Percentiles rank a stretch among this genome's conserved stretches.
Conservation (phyloP, 1,284 basidiomycete species). For the Cryptococcus amylolentus region DNA sequence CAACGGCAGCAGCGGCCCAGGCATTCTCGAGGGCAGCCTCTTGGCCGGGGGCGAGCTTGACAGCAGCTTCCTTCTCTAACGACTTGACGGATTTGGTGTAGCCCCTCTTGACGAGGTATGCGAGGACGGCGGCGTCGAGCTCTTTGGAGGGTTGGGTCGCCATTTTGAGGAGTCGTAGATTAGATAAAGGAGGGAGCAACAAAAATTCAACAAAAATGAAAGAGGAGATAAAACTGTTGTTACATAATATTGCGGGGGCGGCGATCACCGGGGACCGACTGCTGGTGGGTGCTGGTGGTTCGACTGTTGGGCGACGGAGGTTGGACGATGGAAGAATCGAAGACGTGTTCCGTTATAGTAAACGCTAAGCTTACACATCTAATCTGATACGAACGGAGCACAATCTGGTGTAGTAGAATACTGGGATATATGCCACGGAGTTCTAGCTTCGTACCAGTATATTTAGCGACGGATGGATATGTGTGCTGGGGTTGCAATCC, state of each 20-base stretch:
- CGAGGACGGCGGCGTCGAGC: conserved; percentile 46
- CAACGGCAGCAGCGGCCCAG: conserved; percentile 21
- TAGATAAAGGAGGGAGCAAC: conserved; percentile 6
- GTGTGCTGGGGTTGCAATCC: too few relatives aligned
- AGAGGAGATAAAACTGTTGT: neutral
- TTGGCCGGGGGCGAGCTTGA: conserved; percentile 15
- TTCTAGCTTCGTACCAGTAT: too few relatives aligned
- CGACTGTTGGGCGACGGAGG: too few relatives aligned
- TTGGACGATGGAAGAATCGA: too few relatives aligned
- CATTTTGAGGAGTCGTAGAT: conserved; percentile 8
- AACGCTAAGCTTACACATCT: too few relatives aligned
- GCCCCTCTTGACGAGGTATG: conserved; percentile 44
- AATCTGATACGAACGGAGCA: too few relatives aligned
- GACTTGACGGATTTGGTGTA: conserved; percentile 45
- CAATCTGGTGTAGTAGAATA: too few relatives aligned
- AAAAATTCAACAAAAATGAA: neutral
- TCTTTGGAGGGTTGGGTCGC: conserved; percentile 19
- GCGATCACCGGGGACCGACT: neutral
- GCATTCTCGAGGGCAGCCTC: conserved; percentile 28
- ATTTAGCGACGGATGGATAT: too few relatives aligned
- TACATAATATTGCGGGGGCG: neutral
- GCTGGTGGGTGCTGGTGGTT: too few relatives aligned
- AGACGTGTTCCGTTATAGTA: too few relatives aligned
- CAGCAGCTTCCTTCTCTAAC: conserved; percentile 45
- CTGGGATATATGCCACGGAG: too few relatives aligned